Percentiles rank a stretch among this genome's conserved stretches.
These are phyloP conservation scores for Cornus florida DNA, from an alignment of 148 eudicot genomes.

Conservation along the genomic window DNA sequence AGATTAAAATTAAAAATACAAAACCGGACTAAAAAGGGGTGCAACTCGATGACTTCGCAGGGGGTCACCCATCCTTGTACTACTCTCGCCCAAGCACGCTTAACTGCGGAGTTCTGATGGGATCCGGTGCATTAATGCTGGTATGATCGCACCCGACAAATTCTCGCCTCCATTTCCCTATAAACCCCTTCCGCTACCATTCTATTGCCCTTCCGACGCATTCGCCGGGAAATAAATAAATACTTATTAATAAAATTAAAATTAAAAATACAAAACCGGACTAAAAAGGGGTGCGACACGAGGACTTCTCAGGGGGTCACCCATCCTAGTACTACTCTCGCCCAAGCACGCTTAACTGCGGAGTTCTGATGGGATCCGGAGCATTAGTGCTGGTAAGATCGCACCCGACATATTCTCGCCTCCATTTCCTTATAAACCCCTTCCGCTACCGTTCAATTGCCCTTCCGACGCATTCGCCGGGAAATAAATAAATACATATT, in stretches of 20 bases:
- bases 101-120: conserved; percentile 57
- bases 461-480: too few species aligned
- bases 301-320: neutral
- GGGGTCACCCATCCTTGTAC: conserved; percentile 34
- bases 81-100: conserved; percentile 73
- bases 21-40: too few species aligned
- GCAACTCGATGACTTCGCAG: conserved; percentile 66
- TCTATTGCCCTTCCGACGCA: too few species aligned
- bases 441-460: neutral
- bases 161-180: too few species aligned
- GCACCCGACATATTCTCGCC: conserved; percentile 14
- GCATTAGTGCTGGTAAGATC: conserved; percentile 57
- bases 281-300: conserved; percentile 30
- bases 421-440: too few species aligned
- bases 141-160: conserved; percentile 33
- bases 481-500: too few species aligned
- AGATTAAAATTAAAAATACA: too few species aligned
- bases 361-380: conserved; percentile 21
- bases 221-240: too few species aligned
- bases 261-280: too few species aligned
- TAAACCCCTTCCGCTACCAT: too few species aligned
- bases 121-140: conserved; percentile 59
- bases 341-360: conserved; percentile 17
- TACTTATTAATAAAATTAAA: too few species aligned
- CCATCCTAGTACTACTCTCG: conserved; percentile 5